A percentile compares a stretch with the other conserved stretches of the same genome.
Conservation (phyloP, 2,329 filamentous ascomycete species). For the Cadophora sp. region DNA sequence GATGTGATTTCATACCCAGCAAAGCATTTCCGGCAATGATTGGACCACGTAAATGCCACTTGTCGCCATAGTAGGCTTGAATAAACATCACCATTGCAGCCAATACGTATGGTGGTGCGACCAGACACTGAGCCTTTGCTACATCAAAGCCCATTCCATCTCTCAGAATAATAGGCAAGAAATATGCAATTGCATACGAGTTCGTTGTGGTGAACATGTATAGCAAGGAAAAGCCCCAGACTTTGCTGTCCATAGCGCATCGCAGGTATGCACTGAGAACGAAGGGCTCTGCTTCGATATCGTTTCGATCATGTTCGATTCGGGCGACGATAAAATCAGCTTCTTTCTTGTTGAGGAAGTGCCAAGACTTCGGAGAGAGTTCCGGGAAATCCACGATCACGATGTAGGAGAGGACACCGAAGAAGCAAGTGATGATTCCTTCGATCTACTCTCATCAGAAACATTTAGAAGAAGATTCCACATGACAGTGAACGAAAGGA, state of each 20-base stretch:
- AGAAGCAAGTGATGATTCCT: slow-evolving; percentile 58
- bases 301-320: slow-evolving; percentile 64
- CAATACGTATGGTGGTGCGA: slow-evolving; percentile 57
- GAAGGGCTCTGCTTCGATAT: slow-evolving; percentile 55
- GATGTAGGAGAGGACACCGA: slow-evolving; percentile 60
- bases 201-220: slow-evolving; percentile 73
- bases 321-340: slow-evolving; percentile 58
- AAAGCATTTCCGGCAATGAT: slow-evolving; percentile 45
- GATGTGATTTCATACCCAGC: slow-evolving; percentile 38
- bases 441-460: slow-evolving; percentile 50
- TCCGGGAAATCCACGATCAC: slow-evolving; percentile 70
- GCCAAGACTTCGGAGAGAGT: slow-evolving; percentile 51
- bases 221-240: slow-evolving; percentile 67
- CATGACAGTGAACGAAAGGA: not conserved
- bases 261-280: slow-evolving; percentile 53
- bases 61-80: slow-evolving; percentile 58
- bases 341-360: slow-evolving; percentile 60
- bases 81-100: slow-evolving; percentile 53
- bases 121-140: slow-evolving; percentile 59
- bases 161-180: slow-evolving; percentile 75
- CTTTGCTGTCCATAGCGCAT: slow-evolving; percentile 58
- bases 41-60: slow-evolving; percentile 50
- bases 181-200: slow-evolving; percentile 79
- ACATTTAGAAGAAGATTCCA: not conserved
- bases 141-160: slow-evolving; percentile 60